These are phyloP conservation scores for Ustilago trichophora DNA, from an alignment of 1,284 basidiomycete species.

Conservation along the genomic window DNA sequence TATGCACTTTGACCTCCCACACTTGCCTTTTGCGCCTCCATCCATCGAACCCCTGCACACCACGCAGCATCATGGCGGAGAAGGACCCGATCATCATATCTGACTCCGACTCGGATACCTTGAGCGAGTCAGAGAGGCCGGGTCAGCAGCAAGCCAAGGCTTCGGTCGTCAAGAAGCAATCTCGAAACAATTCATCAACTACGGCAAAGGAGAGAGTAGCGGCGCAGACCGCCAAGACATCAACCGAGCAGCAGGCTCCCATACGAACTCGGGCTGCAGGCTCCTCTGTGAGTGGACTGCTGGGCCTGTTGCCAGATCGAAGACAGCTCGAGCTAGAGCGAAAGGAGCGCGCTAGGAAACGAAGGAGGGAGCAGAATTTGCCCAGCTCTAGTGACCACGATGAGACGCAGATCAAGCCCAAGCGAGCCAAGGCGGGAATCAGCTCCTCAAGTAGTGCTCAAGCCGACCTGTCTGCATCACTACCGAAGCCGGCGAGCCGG, in stretches of 20 bases:
- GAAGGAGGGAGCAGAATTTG: slow-evolving; percentile 36
- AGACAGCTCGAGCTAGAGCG: slow-evolving; percentile 55
- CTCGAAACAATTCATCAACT: too few relatives aligned
- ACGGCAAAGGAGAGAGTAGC: not conserved
- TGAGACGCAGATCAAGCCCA: slow-evolving; percentile 3
- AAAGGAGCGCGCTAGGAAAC: slow-evolving; percentile 40
- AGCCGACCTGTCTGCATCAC: not conserved
- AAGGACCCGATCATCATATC: slow-evolving; percentile 35
- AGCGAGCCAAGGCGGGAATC: slow-evolving; percentile 2
- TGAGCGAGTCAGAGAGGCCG: slow-evolving; percentile 43
- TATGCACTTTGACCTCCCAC: not conserved
- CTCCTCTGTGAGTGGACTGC: slow-evolving; percentile 1
- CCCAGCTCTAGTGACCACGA: slow-evolving; percentile 22
- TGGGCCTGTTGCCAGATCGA: slow-evolving; percentile 45
- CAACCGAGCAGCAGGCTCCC: too few relatives aligned
- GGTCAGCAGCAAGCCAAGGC: not conserved
- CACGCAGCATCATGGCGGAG: slow-evolving; percentile 1
- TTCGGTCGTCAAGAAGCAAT: not conserved
- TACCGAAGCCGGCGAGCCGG: not conserved
- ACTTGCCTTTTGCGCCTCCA: not conserved
- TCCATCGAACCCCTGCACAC: not conserved
- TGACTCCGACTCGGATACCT: slow-evolving; percentile 41
- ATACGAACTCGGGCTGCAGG: not conserved
- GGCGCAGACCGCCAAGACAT: too few relatives aligned
- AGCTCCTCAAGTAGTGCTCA: not conserved